Base-by-base conservation (phyloP, 1,139 yeast species). In the Candida buenavistaensis region DNA sequence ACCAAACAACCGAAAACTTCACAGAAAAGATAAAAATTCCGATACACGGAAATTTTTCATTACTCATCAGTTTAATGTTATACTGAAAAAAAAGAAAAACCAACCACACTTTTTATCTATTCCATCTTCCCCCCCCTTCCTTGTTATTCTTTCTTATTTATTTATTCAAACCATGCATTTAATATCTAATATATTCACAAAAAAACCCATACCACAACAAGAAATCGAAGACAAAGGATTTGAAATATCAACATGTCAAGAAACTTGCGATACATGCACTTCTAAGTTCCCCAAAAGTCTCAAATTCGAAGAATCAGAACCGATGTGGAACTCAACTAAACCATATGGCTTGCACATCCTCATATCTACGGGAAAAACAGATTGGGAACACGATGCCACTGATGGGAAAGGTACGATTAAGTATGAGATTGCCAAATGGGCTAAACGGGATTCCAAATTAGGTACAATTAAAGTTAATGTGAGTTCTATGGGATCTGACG, bases 331-430 rank as follows among this genome's bases (percentile, higher is more conserved):
- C 38, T 69, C 89, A 3, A 80, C 95, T 1, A 73, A 73, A 45
- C 80, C 84, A 2, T 80, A 78, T 39, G 82, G 80, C 5, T 52
- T 83, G 14, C 97, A 90, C 47, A 64, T 88, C 21, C 59, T 89
- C 13, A 80, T 90, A 0, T 82, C 96, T 2, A 88, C 97, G 0
- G 95, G 94, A 10, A 80, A 81, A 47, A 56, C 76, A 1, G 96
- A 92, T 59, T 92, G 98, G 97, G 65, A 62, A 5, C 94, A 79
- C 43, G 84, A 84, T 52, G 88, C 95, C 9, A 62, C 74, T 7
- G 82, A 76, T 30, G 74, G 63, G 3, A 40, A 59, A 16, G 70
- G 73, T 2, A 68, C 82, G 0, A 68, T 88, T 23, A 75, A 83
- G 31, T 49, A 71, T 29, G 64, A 62, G 7, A 68, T 84, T 7